These are phyloP conservation scores for Aphanomyces cochlioides DNA, from an alignment of 352 stramenopile species.

Conservation along the genomic window DNA sequence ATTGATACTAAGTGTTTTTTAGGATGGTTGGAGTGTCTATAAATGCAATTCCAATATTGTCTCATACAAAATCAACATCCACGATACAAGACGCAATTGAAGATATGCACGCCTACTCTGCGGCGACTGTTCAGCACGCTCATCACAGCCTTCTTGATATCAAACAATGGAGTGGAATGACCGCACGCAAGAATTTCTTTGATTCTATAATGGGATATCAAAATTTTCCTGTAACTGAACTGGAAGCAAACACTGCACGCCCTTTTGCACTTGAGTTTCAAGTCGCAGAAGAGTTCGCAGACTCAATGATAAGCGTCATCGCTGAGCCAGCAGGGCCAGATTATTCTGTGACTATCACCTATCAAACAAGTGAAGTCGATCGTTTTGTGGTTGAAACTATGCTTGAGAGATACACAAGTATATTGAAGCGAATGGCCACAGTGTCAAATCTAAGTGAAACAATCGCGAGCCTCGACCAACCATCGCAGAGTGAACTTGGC, in stretches of 20 bases:
- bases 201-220: not conserved
- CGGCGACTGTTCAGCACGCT: not conserved
- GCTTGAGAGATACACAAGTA: not conserved
- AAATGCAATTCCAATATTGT: not conserved
- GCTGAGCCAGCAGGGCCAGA: not conserved
- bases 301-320: not conserved
- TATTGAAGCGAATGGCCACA: not conserved
- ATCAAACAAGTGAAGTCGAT: not conserved
- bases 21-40: conserved; percentile 1
- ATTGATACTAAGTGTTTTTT: not conserved
- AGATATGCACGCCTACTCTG: not conserved
- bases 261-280: not conserved
- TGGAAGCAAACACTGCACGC: not conserved
- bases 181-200: not conserved
- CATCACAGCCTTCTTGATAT: not conserved
- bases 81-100: not conserved
- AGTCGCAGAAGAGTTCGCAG: not conserved
- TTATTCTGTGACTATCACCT: not conserved
- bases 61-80: not conserved
- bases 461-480: not conserved
- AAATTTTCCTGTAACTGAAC: not conserved
- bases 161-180: not conserved
- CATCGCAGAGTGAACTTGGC: not conserved
- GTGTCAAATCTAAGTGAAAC: not conserved
- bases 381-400: not conserved